Evolutionary conservation across 139 green algal genomes (phyloP).

Genomic region (Haematococcus sp.): DNA sequence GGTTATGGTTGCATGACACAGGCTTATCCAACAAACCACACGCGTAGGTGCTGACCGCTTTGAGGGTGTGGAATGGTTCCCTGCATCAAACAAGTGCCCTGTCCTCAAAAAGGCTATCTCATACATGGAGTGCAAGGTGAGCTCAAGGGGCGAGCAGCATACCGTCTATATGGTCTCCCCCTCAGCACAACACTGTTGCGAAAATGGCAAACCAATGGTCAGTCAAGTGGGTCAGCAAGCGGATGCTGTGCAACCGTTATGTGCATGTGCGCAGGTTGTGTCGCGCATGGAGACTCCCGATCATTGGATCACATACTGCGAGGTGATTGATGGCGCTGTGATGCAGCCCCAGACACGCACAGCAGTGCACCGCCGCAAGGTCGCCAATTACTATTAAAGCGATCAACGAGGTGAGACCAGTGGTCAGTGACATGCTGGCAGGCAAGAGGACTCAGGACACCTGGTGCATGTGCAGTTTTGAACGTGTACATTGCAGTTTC

Average conservation of each 20-base stretch:
- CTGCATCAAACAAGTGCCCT: slow-evolving; percentile 38
- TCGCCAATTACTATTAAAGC: slow-evolving; percentile 26
- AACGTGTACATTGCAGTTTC: not conserved
- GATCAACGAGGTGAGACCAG: too few species aligned
- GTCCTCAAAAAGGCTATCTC: slow-evolving; percentile 71
- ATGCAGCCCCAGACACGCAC: slow-evolving; percentile 68
- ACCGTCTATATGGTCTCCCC: too few species aligned
- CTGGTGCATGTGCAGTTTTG: not conserved
- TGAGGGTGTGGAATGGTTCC: slow-evolving; percentile 56
- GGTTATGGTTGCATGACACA: too few species aligned
- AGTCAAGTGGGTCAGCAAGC: too few species aligned
- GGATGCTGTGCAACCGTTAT: too few species aligned
- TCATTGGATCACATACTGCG: slow-evolving; percentile 95
- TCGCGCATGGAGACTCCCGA: slow-evolving; percentile 92
- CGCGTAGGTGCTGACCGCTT: slow-evolving; percentile 89
- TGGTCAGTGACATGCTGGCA: too few species aligned
- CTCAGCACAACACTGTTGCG: too few species aligned
- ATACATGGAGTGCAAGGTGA: slow-evolving; percentile 86
- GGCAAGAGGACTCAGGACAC: not conserved
- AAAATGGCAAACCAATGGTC: too few species aligned
- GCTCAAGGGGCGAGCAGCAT: too few species aligned
- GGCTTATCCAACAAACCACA: too few species aligned
- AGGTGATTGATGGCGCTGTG: slow-evolving; percentile 74
- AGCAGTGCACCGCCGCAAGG: slow-evolving; percentile 88
- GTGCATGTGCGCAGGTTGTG: slow-evolving; percentile 49